phyloP scores from a whole-genome alignment of 169 alveolate genomes.

The Babesia gibsoni region DNA sequence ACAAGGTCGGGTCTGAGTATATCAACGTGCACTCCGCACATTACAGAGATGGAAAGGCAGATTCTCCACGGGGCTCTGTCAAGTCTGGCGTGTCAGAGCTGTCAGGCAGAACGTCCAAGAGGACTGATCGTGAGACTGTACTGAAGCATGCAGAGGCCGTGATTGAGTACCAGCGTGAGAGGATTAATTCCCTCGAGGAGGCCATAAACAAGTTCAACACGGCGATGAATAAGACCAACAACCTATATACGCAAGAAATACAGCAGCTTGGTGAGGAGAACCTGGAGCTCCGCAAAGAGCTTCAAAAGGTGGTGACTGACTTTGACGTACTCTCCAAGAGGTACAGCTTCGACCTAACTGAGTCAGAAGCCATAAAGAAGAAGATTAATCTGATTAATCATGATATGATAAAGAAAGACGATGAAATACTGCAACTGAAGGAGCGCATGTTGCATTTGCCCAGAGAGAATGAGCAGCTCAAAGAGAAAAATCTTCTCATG shows the following conservation, averaged over 20 bases:
- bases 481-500: constrained; percentile 13
- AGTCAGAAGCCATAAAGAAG: constrained; percentile 31
- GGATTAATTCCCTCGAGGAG: constrained; percentile 39
- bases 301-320: constrained; percentile 51
- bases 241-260: constrained; percentile 47
- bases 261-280: constrained; percentile 40
- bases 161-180: constrained; percentile 62
- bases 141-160: constrained; percentile 66
- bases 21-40: neutral
- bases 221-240: constrained; percentile 37
- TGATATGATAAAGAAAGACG: constrained; percentile 38
- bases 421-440: constrained; percentile 8
- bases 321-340: constrained; percentile 53
- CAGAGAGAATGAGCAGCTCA: constrained; percentile 26
- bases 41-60: neutral
- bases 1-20: neutral
- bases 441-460: constrained; percentile 21
- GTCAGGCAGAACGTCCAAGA: neutral
- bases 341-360: constrained; percentile 31
- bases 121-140: neutral
- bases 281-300: constrained; percentile 31
- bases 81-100: neutral
- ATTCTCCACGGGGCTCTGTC: constrained; percentile 1
- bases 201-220: constrained; percentile 41
- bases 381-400: constrained; percentile 6